Conservation (phyloP, 805 yeast genomes). For the Saccharomycopsis sp. region DNA sequence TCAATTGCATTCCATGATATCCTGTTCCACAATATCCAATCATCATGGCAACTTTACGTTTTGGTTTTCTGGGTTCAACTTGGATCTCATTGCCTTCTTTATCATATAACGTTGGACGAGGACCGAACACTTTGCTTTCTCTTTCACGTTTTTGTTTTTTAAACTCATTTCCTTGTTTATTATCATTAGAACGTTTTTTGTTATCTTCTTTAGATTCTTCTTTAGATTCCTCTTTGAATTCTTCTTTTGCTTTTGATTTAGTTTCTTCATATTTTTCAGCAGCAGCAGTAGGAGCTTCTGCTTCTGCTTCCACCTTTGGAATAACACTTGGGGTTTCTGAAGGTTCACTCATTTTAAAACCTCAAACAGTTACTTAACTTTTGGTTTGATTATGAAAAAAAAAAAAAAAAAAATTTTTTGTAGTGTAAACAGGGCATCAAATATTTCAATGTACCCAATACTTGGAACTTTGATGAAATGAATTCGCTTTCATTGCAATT, state of each 20-base stretch:
- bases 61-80: constrained; percentile 59
- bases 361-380: background rate
- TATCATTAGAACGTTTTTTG: background rate
- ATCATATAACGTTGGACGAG: constrained; percentile 30
- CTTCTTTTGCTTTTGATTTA: background rate
- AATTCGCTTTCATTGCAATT: no score
- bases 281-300: background rate
- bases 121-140: constrained; percentile 1
- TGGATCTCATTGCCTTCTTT: constrained; percentile 53
- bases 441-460: no score
- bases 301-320: background rate
- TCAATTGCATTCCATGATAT: constrained; percentile 91
- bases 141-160: constrained; percentile 1
- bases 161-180: background rate
- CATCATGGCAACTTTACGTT: constrained; percentile 81
- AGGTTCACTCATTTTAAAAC: no score
- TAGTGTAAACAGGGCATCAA: no score
- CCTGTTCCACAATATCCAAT: constrained; percentile 96
- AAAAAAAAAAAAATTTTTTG: no score
- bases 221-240: no score
- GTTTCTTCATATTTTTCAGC: background rate
- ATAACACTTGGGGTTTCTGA: constrained; percentile 1
- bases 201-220: no score
- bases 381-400: background rate
- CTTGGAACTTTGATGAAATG: no score